Evolutionary conservation across 1,139 yeast genomes (phyloP).

Genomic region (Scheffersomyces cryptocercus): DNA sequence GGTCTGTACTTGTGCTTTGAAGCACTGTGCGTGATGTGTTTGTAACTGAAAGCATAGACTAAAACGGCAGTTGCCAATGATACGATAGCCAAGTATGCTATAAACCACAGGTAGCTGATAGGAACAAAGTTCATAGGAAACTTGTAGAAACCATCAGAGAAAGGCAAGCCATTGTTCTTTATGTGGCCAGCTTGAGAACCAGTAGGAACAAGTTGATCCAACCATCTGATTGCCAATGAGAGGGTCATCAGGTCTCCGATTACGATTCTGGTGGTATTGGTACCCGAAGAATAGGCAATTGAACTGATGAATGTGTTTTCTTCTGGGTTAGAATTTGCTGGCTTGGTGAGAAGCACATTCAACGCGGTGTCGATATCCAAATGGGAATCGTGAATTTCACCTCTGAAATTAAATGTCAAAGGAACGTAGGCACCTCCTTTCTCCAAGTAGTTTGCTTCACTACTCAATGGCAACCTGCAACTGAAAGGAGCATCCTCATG

Average conservation of each 20-base stretch:
- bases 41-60: constrained; percentile 27
- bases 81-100: constrained; percentile 19
- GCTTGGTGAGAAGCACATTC: constrained; percentile 54
- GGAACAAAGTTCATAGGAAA: constrained; percentile 34
- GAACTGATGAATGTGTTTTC: constrained; percentile 52
- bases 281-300: constrained; percentile 63
- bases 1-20: constrained; percentile 5
- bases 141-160: constrained; percentile 43
- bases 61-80: constrained; percentile 18
- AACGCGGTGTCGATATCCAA: constrained; percentile 63
- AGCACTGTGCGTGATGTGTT: constrained; percentile 18
- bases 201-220: constrained; percentile 26
- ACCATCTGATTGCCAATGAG: constrained; percentile 63
- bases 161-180: constrained; percentile 31
- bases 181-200: constrained; percentile 15
- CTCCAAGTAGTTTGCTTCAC: constrained; percentile 42
- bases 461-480: constrained; percentile 59
- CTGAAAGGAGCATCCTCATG: constrained; percentile 80
- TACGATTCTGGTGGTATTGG: constrained; percentile 59
- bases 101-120: constrained; percentile 25
- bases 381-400: constrained; percentile 68
- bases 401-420: constrained; percentile 64
- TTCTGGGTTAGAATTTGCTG: constrained; percentile 24
- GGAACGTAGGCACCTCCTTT: constrained; percentile 60
- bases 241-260: constrained; percentile 67